Base-by-base conservation (phyloP, 192 early-diverging fungal genomes). In the Umbelopsis isabellina region DNA sequence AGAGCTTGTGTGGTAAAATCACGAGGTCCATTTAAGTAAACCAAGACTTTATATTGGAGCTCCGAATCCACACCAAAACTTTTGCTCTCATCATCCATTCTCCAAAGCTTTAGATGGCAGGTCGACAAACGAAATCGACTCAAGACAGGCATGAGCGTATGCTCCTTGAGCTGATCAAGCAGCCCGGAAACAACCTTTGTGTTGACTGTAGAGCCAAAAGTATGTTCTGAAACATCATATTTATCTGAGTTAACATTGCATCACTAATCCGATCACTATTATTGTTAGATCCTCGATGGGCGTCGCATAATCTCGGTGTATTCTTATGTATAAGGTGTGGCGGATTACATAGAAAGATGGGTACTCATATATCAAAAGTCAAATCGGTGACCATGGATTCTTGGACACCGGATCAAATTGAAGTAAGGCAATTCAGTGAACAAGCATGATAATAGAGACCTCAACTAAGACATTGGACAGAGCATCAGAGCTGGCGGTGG, bases 301-400 rank as follows among this genome's bases (percentile, higher is more conserved):
- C 92, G 35, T 95, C 93, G 3, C 92, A 91, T 90, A 95, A 94
- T 75, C 75, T 98, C 46, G 95, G 96, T 5, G 83, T 95, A 46
- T 97, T 99, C 72, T 75, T 99, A 45, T 99, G 97, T 82, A 97
- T 98, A 30, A 86, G 95, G 5, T 99, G 97, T 80, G 90, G 84
- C 51, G 87, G 92, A 44, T 74, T 93, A 41, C 93, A 94, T 68
- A 79, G 93, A 37, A 91, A 89, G 72, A 83, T 97, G 72, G 94
- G 95, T 45, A 96, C 94, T 0, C 93, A 95, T 53, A 93, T 98
- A 35, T 90, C 93, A 33, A 92, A 91, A 73, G 93, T 99, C 64
- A 97, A 96, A 80, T 95, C 93, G 7, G 86, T 94, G 37, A 89
- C 85, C 23, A 81, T 97, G 74, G 97, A 99, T 79, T 85, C 86